Evolutionary conservation across 805 yeast genomes (phyloP), one percentile per base, ranked within the genome.

Genomic region (Kregervanrija pseudodelftensis): DNA sequence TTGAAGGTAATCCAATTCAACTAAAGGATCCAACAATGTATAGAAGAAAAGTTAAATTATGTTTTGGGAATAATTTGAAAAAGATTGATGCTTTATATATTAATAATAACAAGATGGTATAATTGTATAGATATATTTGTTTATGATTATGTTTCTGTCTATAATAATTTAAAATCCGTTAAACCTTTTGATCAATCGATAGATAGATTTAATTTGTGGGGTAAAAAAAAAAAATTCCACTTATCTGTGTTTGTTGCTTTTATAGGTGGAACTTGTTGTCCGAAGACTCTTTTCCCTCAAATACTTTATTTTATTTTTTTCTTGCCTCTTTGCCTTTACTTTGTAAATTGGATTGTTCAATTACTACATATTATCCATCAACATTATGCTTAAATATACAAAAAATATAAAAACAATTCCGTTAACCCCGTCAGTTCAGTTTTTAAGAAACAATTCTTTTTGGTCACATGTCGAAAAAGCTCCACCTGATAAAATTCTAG

Each of bases 1-100:
- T 93, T 51, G 99, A 93, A 65, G 91, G 93, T 8, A 91, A 91
- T 59, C 98, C 98, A 3, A 61, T 93, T 14, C 96, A 93, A 56
- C 53, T 66, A 30, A 60, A 74, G 15, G 83, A 84, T 53, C 79
- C 79, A n/a, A 80, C 93, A 1, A 80, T 89, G 42, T 93, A 93
- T 61, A 74, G 97, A 57, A 78, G 93, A 57, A 93, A 93, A 61
- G 60, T 93, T 39, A 77, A 77, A 52, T 69, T 93, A 55, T 75
- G 82, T 47, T 69, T 91, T 48, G 86, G 85, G 2, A 80, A 83
- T 0, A 74, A 82, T 9, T 66, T 93, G 39, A 65, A 74, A 37
- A 95, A 93, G 67, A 87, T 93, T 44, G 99, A 93, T 67, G 98
- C 99, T 10, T 83, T 95, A 17, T 90, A 82, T 39, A 31, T 63